These are phyloP conservation scores for Allantophomopsis cytisporea DNA, from an alignment of 2,329 filamentous ascomycete species.

Conservation along the genomic window DNA sequence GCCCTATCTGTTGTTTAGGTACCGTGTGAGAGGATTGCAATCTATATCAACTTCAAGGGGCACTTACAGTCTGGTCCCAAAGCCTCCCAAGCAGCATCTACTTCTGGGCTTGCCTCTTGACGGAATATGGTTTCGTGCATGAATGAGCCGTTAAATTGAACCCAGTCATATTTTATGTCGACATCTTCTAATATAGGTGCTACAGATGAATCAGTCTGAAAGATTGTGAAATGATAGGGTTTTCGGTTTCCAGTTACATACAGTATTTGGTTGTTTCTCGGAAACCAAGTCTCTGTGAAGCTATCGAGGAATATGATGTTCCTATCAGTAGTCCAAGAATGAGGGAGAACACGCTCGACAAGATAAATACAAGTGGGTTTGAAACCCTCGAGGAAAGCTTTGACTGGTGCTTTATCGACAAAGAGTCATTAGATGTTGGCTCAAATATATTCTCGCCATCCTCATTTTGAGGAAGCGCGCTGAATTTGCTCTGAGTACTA, in stretches of 20 bases:
- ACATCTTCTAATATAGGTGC: conserved; percentile 24
- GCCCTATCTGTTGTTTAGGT: conserved; percentile 18
- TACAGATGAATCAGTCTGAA: not conserved
- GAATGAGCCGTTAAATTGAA: conserved; percentile 36
- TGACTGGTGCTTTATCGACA: too few relatives aligned
- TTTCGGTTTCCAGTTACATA: too few relatives aligned
- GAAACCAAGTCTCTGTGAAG: not conserved
- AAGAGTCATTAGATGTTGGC: too few relatives aligned
- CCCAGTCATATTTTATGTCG: conserved; percentile 23
- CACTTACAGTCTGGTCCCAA: conserved; percentile 34
- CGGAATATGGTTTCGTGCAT: conserved; percentile 36
- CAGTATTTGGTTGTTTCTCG: not conserved
- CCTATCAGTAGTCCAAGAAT: not conserved
- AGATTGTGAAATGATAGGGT: too few relatives aligned
- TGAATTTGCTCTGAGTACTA: too few relatives aligned
- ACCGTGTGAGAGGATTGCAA: too few relatives aligned
- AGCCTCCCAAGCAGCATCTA: conserved; percentile 36
- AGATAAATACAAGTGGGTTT: not conserved
- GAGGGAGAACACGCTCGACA: not conserved
- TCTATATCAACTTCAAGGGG: too few relatives aligned
- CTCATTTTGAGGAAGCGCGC: too few relatives aligned
- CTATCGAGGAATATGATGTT: not conserved
- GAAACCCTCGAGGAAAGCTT: not conserved
- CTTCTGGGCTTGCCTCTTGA: conserved; percentile 28
- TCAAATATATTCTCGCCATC: too few relatives aligned